phyloP scores from a whole-genome alignment of 164 flowering plant species.

The Pachysandra terminalis region DNA sequence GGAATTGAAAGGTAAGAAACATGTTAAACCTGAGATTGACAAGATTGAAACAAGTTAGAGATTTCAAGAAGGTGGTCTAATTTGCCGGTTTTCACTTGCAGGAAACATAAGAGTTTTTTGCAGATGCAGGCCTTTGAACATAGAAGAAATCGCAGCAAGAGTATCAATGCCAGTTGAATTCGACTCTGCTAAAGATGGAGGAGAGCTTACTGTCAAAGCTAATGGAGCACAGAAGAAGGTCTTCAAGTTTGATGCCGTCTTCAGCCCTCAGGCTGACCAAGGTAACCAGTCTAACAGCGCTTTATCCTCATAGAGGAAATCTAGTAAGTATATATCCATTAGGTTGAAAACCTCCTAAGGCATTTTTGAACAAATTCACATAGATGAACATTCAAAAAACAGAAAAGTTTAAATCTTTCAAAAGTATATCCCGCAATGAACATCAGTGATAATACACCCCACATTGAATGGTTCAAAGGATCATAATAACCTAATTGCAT shows the following conservation, averaged over 20 bases:
- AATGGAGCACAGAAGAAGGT: conserved; percentile 59
- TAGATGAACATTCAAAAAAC: too few relatives aligned
- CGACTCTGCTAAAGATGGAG: conserved; percentile 83
- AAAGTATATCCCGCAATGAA: too few relatives aligned
- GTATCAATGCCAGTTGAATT: conserved; percentile 69
- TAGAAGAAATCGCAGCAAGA: conserved; percentile 65
- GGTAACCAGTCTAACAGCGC: conserved; percentile 31
- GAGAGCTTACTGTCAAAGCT: conserved; percentile 62
- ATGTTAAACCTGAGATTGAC: neutral
- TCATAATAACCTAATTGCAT: too few relatives aligned
- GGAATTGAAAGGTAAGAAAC: conserved; percentile 73
- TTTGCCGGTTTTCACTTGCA: conserved; percentile 24
- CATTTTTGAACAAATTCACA: too few relatives aligned
- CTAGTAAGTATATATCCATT: neutral
- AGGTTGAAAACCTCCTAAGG: neutral
- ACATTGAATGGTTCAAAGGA: too few relatives aligned
- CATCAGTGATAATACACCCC: too few relatives aligned
- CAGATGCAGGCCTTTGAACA: conserved; percentile 81
- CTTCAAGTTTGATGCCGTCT: conserved; percentile 90
- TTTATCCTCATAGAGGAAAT: neutral
- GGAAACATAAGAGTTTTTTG: conserved; percentile 96
- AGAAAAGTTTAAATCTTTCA: too few relatives aligned
- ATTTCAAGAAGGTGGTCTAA: neutral
- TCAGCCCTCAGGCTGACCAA: conserved; percentile 78
- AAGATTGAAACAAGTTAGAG: neutral